Percentiles rank a stretch among this genome's conserved stretches.
Conservation (phyloP, 768 basidiomycete species). For the Lentinula lateritia region DNA sequence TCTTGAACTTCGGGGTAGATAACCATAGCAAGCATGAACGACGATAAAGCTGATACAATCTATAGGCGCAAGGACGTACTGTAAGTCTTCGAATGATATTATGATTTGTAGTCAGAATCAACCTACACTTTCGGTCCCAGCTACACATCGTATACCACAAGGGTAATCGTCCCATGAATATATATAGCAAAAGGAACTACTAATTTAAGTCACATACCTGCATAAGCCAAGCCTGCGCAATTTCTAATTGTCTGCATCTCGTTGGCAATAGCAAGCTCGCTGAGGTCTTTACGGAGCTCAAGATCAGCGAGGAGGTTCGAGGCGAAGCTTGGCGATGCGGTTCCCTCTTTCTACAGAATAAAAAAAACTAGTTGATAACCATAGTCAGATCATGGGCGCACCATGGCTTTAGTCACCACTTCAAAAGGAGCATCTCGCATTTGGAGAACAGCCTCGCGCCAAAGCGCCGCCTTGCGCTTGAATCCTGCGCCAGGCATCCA, state of each 20-base stretch:
- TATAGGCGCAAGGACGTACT: not conserved
- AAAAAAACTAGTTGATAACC: constrained; percentile 11
- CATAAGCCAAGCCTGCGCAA: constrained; percentile 33
- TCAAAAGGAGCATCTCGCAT: constrained; percentile 43
- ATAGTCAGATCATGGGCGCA: constrained; percentile 14
- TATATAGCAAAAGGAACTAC: not conserved
- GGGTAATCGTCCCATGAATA: not conserved
- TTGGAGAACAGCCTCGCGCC: constrained; percentile 40
- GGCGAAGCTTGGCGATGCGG: constrained; percentile 27
- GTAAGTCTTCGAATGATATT: not conserved
- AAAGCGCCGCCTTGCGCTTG: constrained; percentile 42
- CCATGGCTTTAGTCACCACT: constrained; percentile 31
- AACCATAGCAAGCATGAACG: constrained; percentile 22
- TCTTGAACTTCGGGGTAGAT: constrained; percentile 22
- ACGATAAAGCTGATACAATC: constrained; percentile 5
- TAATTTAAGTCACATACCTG: constrained; percentile 17
- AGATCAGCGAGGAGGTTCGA: constrained; percentile 22
- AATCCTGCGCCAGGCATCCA: constrained; percentile 51
- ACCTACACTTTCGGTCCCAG: constrained; percentile 38
- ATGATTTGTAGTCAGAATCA: not conserved
- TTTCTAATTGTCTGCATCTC: constrained; percentile 26
- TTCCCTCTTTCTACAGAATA: constrained; percentile 21
- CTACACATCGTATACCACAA: constrained; percentile 12
- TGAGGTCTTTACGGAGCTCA: constrained; percentile 14
- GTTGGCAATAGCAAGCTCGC: constrained; percentile 2